These are phyloP conservation scores for Colletotrichum sojae DNA, from an alignment of 2,329 filamentous ascomycete species.

Conservation along the genomic window DNA sequence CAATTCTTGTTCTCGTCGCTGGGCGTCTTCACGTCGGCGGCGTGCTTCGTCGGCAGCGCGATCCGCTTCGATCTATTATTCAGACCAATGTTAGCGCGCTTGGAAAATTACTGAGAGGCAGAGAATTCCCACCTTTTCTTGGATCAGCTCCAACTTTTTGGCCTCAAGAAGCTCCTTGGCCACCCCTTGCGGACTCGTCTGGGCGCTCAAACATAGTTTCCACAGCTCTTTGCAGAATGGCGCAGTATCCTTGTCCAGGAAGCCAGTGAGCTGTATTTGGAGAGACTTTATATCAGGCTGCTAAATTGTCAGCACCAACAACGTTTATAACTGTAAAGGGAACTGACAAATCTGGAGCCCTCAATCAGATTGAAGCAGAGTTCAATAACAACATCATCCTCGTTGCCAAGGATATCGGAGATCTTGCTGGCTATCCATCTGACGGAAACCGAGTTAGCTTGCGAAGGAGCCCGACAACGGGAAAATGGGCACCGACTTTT, in stretches of 20 bases:
- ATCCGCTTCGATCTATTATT: slow-evolving; percentile 82
- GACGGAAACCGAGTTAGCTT: slow-evolving; percentile 31
- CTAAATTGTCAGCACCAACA: slow-evolving; percentile 44
- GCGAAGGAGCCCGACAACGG: slow-evolving; percentile 3
- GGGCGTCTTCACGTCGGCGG: slow-evolving; percentile 78
- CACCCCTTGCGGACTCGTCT: slow-evolving; percentile 89
- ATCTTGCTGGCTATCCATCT: slow-evolving; percentile 97
- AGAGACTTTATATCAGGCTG: slow-evolving; percentile 96
- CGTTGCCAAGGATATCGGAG: slow-evolving; percentile 87
- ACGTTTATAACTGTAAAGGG: background rate
- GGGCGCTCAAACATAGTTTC: slow-evolving; percentile 91
- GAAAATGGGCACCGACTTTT: slow-evolving; percentile 73
- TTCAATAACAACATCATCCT: slow-evolving; percentile 97
- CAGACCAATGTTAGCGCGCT: slow-evolving; percentile 24
- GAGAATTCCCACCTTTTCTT: slow-evolving; percentile 81
- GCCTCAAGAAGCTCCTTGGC: slow-evolving; percentile 95
- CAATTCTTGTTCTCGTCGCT: slow-evolving; percentile 79
- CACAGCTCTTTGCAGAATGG: slow-evolving; percentile 94
- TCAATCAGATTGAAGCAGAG: slow-evolving; percentile 81
- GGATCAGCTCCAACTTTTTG: slow-evolving; percentile 94
- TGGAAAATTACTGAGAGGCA: background rate
- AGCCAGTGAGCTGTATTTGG: slow-evolving; percentile 94
- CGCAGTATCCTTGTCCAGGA: slow-evolving; percentile 92
- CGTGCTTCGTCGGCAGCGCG: slow-evolving; percentile 83
- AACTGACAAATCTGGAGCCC: slow-evolving; percentile 80